Base-by-base conservation (phyloP, 371 early-diverging fungal species). In the Chytridium lagenaria region DNA sequence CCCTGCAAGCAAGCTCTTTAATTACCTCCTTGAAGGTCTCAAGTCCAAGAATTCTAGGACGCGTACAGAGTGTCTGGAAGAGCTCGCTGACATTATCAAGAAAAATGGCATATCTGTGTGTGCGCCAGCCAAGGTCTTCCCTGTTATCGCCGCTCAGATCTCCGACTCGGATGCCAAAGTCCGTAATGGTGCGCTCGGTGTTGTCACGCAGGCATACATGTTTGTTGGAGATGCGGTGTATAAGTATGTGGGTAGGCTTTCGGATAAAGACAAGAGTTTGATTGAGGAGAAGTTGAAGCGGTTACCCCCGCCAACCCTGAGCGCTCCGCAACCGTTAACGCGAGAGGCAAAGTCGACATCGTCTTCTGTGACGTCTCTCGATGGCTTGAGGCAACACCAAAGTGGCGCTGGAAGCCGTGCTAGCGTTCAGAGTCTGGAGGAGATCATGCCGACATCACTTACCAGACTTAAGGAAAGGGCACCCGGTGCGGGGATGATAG, bases 61-160 rank as follows among this genome's bases (percentile, higher is more conserved):
- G 0, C 87, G 96, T 15, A 87, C 90, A 1, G 96, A 96, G 78
- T 91, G 93, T 59, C 80, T 96, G 51, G 94, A 95, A 55, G 93
- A 93, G 72, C 79, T 96, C 0, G 89, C 88, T 5, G 81, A 78
- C 23, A 73, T 96, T 19, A 87, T 95, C 36, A 90, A 94, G 71
- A 85, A 90, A 37, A 89, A 90, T 69, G 94, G 94, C 15, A 79
- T 92, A 23, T 83, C 83, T 0, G 88, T 93, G n/a, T 90, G 88
- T 77, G 77, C 82, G 3, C 91, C 94, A 19, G 75, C 86, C 23
- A 91, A 92, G 39, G 78, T 87, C 0, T 71, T 95, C 1, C 94
- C 94, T 0, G 40, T 90, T 0, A 88, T 95, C 75, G 94, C 91
- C 0, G 75, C 83, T 1, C 90, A 90, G 57, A 90, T 96, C 59